Evolutionary conservation across 2,329 filamentous ascomycete genomes (phyloP), one percentile per base, ranked within the genome.

Genomic region (Penicillium sclerotigenum): DNA sequence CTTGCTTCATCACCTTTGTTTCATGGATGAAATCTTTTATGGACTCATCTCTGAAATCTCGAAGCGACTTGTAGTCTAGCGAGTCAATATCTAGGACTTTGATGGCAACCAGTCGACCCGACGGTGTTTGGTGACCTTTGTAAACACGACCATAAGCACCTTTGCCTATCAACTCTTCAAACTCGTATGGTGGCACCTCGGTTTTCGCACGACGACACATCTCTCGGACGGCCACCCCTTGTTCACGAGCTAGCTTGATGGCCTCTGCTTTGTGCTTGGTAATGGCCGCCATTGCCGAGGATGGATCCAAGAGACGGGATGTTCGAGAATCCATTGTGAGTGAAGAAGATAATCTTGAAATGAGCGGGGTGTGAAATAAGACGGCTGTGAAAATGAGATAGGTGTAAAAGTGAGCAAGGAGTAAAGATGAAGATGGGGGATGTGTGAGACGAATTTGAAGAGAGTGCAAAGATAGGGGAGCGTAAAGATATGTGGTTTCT

Each of bases 1-100:
- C 78, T 64, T 86, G 82, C 61, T 83, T 81, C 64, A 87, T 77
- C 22, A 86, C 83, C 46, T 79, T 81, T 41, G 85, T 86, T 67
- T 87, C 85, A 58, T 84, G 83, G 53, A 83, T 79, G 50, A 86
- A 85, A 59, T 80, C 78, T 55, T 79, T 77, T 52, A 81, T 79
- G 4, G 77, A 79, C 57, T 79, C 77, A 63, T 79, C 78, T 57
- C 73, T 75, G 43, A 73, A 71, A 55, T 79, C 77, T n/a, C 77
- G 71, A 41, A 75, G 62, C 6, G 75, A 72, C 52, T 75, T 74
- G 63, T 80, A 80, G 59, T 81, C 79, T 29, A 77, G 62, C 2
- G 76, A 73, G 60, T 81, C 79, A 37, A 80, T 75, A 57, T 81
- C 78, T 60, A 80, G 71, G 14, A 81, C 78, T 56, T 81, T 81